Conservation (phyloP, 1,284 basidiomycete genomes). For the Cronartium quercuum region DNA sequence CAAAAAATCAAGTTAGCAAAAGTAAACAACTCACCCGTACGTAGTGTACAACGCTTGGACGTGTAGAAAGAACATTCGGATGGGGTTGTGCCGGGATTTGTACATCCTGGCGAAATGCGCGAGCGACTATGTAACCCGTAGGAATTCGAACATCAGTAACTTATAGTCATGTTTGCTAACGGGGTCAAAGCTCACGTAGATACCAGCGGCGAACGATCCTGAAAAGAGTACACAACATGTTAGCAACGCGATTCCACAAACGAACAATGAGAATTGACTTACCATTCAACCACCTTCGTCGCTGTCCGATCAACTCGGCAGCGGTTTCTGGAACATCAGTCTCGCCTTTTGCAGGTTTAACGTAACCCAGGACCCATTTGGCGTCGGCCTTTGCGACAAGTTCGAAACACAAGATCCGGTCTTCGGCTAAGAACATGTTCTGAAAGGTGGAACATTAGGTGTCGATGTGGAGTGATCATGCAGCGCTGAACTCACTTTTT, state of each 20-base stretch:
- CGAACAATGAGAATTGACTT: constrained; percentile 58
- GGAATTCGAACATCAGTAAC: background rate
- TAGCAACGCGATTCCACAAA: background rate
- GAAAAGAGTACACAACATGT: background rate
- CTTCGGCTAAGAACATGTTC: constrained; percentile 62
- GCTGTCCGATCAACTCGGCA: constrained; percentile 72
- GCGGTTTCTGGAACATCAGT: constrained; percentile 85
- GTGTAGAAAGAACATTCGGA: constrained; percentile 74
- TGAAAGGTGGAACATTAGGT: background rate
- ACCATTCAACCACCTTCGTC: constrained; percentile 92
- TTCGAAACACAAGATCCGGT: constrained; percentile 88
- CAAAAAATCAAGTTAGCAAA: no score
- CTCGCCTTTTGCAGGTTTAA: constrained; percentile 91
- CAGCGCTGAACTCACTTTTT: constrained; percentile 52
- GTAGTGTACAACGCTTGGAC: constrained; percentile 66
- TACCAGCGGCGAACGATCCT: constrained; percentile 38
- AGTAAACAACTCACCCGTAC: constrained; percentile 12
- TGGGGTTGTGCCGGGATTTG: constrained; percentile 69
- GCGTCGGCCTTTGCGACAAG: constrained; percentile 77
- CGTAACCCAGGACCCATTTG: constrained; percentile 83
- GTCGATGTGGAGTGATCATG: background rate
- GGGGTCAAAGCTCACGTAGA: constrained; percentile 5
- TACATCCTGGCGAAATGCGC: constrained; percentile 91
- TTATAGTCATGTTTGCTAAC: background rate
- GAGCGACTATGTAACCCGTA: constrained; percentile 60